Base-by-base conservation (phyloP, 2,329 filamentous ascomycete genomes). In the Neocucurbitaria cava region DNA sequence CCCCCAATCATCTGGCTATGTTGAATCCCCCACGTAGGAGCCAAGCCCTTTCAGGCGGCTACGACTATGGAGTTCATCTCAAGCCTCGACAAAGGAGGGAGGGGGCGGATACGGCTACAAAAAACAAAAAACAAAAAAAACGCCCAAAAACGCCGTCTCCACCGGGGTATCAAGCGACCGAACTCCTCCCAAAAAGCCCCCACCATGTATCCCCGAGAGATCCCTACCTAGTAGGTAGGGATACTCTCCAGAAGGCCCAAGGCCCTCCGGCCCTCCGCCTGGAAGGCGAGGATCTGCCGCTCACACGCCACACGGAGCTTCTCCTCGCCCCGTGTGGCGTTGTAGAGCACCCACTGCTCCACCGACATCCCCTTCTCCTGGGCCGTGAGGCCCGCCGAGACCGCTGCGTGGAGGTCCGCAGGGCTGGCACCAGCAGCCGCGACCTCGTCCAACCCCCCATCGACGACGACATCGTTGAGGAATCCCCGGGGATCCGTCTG, bases 281-380 rank as follows among this genome's bases (percentile, higher is more conserved):
- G 94, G 74, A 98, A 98, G 8, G 85, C 81, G 54, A 83, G 85
- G 5, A 99, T 91, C 75, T 96, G 85, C 23, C 86, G 80, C 79
- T 98, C 94, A 69, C 92, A 96, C 72, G 96, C 90, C 31, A 83
- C 79, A 69, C 88, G 89, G 50, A 99, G 79, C 73, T 87, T 88
- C 75, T 88, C 86, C 79, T 98, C 93, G 0, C 91, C 92, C 70
- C 88, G 82, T 56, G 84, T 83, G 0, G 95, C 95, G 63, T 95
- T 93, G 76, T 88, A 85, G 53, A 87, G 81, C 35, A 99, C 89
- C 92, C 94, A 99, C 75, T 97, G 88, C 74, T 96, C 92, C 0
- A 98, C 91, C 5, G 88, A 94, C 93, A 99, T 96, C 33, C 84
- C 81, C 79, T 89, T 92, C 79, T 98, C 95, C 0, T 87, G 85